A percentile compares a stretch with the other conserved stretches of the same genome.
phyloP scores from a whole-genome alignment of 441 rosid species.

The Gossypium laxum region DNA sequence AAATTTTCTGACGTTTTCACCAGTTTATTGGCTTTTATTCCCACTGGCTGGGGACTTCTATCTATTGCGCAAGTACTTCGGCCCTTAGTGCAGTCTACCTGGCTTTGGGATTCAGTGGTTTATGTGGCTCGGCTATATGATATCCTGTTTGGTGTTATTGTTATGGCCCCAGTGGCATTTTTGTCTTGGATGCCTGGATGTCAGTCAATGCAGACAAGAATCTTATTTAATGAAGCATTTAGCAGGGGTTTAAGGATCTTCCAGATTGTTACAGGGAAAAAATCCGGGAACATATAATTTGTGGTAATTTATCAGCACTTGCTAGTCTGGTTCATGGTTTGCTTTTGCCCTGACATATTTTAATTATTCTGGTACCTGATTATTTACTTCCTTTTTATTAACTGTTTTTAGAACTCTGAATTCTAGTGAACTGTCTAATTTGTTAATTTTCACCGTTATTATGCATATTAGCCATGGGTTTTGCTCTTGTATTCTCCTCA shows the following conservation, averaged over 20 bases:
- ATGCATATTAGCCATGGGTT: not conserved
- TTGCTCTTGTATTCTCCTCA: not conserved
- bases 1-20: constrained; percentile 54
- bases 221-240: constrained; percentile 77
- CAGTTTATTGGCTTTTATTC: constrained; percentile 72
- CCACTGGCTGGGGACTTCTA: constrained; percentile 79
- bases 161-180: constrained; percentile 72
- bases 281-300: constrained; percentile 35
- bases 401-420: not conserved
- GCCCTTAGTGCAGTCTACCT: constrained; percentile 34
- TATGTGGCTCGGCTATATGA: constrained; percentile 69
- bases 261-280: constrained; percentile 71
- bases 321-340: not conserved
- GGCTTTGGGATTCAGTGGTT: constrained; percentile 51
- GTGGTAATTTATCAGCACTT: constrained; percentile 21
- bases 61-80: constrained; percentile 54
- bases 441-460: not conserved
- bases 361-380: not conserved
- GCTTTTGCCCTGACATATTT: not conserved
- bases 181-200: constrained; percentile 86
- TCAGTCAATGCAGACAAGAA: constrained; percentile 82
- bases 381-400: not conserved
- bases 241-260: constrained; percentile 75
- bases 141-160: constrained; percentile 61
- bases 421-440: not conserved